Conservation (phyloP, 129 eudicot genomes). For the Helianthus annuus region DNA sequence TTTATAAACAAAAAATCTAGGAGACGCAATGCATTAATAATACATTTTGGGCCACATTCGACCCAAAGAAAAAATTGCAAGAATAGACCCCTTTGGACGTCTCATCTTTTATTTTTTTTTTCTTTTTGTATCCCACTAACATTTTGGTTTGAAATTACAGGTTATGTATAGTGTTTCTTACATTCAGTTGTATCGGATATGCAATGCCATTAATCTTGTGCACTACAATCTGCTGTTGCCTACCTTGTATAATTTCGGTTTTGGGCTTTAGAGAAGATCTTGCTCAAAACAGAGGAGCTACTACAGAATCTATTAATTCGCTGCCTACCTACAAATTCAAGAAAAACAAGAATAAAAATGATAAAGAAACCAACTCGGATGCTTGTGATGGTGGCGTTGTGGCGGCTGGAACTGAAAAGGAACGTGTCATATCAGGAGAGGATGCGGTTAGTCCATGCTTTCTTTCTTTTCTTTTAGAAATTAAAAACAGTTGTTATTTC, state of each 20-base stretch:
- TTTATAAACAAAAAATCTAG: not conserved
- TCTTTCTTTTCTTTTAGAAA: constrained; percentile 16
- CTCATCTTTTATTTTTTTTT: not conserved
- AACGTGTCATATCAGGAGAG: constrained; percentile 88
- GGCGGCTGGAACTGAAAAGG: constrained; percentile 97
- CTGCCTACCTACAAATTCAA: constrained; percentile 85
- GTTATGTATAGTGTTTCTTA: constrained; percentile 94
- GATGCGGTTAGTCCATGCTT: constrained; percentile 74
- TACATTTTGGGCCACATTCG: not conserved
- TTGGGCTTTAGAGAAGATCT: constrained; percentile 92
- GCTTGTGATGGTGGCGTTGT: constrained; percentile 75
- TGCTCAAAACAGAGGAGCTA: constrained; percentile 86
- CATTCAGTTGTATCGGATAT: constrained; percentile 91
- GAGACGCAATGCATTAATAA: not conserved
- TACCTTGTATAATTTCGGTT: constrained; percentile 90
- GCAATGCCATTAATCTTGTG: constrained; percentile 97
- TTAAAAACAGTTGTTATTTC: not conserved
- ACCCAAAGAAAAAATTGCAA: not conserved
- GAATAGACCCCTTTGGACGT: not conserved
- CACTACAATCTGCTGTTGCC: constrained; percentile 98
- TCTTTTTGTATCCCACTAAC: constrained; percentile 5
- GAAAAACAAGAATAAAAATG: constrained; percentile 50
- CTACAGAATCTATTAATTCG: constrained; percentile 82
- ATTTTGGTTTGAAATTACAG: constrained; percentile 41
- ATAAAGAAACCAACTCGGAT: constrained; percentile 49